Base-by-base conservation (phyloP, 352 stramenopile genomes). In the Pythium grandisporangium region DNA sequence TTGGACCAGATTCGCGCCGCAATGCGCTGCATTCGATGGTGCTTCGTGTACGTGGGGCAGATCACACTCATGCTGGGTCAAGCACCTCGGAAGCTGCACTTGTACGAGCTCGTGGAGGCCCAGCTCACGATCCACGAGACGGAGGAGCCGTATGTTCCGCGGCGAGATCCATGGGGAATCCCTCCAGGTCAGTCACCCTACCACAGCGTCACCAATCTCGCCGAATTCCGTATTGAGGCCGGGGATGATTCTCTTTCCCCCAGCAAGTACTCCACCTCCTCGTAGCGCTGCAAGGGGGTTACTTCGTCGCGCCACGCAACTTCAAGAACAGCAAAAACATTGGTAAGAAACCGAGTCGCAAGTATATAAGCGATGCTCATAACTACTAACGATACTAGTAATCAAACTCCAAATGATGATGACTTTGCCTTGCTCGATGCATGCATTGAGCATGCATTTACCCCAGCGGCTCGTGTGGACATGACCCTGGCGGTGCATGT, bases 21-120 rank as follows among this genome's bases (percentile, higher is more conserved):
- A 22, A 80, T 85, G 30, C 45, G 53, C 22, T 88, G 69, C 39
- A 66, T 88, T 41, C 70, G 74, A 8, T 85, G 71, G 74, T 70
- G 65, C 37, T 88, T 70, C 35, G 55, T 73, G 14, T 59, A 77
- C 23, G 30, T 83, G 8, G 59, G 61, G 27, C 66, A 81, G 47
- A 83, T 85, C 38, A 70, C 82, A 37, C 8, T 12, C 11, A 71
- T 63, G 22, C 53, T 88, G 14, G 46, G 61, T 42, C 53, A 41
- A 12, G 55, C 71, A 2, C 62, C 48, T 5, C 67, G 65, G 10
- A 49, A 74, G 44, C 59, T 80, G 8, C 36, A 55, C 23, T 53
- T 88, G 3, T 87, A 84, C 49, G 71, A 84, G 42, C 47, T 84
- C 16, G 66, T 88, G 35, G 51, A 59, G 38, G 33, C 32, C 17